phyloP scores from a whole-genome alignment of 2,329 filamentous ascomycete genomes.

The Periglandula ipomoeae region DNA sequence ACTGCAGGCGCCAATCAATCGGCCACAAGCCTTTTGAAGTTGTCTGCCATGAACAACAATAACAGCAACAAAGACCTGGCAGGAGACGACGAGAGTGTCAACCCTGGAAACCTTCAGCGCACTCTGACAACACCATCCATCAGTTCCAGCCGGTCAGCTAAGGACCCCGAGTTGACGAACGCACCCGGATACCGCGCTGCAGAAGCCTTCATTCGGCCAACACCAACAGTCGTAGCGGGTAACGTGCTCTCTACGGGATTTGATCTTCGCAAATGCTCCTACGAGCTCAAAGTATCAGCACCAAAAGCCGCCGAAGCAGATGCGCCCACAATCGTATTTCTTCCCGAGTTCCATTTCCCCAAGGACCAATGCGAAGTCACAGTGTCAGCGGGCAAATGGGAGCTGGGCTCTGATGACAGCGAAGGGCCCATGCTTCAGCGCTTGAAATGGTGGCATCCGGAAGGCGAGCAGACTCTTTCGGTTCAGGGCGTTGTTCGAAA shows the following conservation, averaged over 20 bases:
- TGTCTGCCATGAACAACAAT: constrained; percentile 14
- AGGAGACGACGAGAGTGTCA: constrained; percentile 51
- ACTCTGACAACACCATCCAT: constrained; percentile 62
- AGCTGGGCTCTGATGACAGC: constrained; percentile 64
- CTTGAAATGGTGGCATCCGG: constrained; percentile 86
- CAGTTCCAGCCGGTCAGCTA: constrained; percentile 44
- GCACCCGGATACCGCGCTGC: constrained; percentile 75
- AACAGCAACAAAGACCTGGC: constrained; percentile 28
- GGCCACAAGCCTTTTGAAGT: constrained; percentile 29
- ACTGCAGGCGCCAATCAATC: constrained; percentile 32
- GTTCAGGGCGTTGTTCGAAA: constrained; percentile 65
- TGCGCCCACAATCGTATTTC: constrained; percentile 69
- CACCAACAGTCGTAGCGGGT: constrained; percentile 67
- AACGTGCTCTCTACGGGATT: constrained; percentile 65
- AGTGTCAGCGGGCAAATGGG: constrained; percentile 83
- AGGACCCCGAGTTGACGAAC: constrained; percentile 49
- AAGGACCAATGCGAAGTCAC: constrained; percentile 60
- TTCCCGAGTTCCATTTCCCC: constrained; percentile 91
- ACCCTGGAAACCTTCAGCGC: constrained; percentile 65
- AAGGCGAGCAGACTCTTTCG: constrained; percentile 71
- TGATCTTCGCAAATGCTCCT: constrained; percentile 69
- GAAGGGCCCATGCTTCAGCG: constrained; percentile 63
- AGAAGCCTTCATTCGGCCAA: constrained; percentile 85
- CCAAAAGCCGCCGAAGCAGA: constrained; percentile 49
- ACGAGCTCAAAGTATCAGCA: constrained; percentile 61